phyloP scores from a whole-genome alignment of 176 grass and related monocot species.

The Neostapfia colusana region DNA sequence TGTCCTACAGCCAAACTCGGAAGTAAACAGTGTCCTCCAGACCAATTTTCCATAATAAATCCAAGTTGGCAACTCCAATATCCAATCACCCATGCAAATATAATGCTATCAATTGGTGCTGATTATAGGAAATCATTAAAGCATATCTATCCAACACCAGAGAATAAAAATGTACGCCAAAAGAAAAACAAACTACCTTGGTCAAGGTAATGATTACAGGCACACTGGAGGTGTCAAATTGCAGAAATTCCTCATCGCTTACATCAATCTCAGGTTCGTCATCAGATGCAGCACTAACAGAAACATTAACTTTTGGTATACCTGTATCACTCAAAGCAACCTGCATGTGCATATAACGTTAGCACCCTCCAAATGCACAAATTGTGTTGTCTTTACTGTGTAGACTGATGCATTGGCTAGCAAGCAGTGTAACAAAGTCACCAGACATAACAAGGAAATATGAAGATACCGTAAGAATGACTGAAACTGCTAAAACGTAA shows the following conservation, averaged over 20 bases:
- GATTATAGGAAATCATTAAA: background rate
- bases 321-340: conserved; percentile 92
- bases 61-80: background rate
- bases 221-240: conserved; percentile 89
- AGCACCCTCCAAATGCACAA: background rate
- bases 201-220: conserved; percentile 88
- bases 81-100: background rate
- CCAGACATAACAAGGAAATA: background rate
- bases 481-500: background rate
- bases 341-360: conserved; percentile 40
- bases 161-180: background rate
- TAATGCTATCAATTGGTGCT: too few species aligned
- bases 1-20: background rate
- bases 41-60: background rate
- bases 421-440: conserved; percentile 6
- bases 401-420: background rate
- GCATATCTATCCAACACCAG: background rate
- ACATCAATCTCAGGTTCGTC: conserved; percentile 86
- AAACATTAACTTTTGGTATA: conserved; percentile 85
- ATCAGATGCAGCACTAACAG: conserved; percentile 54
- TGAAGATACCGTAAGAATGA: background rate
- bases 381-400: background rate
- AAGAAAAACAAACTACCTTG: conserved; percentile 50
- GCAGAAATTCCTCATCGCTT: conserved; percentile 84
- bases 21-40: background rate